Evolutionary conservation across 768 basidiomycete genomes (phyloP), one percentile per base, ranked within the genome.

Genomic region (Lactarius quietus): DNA sequence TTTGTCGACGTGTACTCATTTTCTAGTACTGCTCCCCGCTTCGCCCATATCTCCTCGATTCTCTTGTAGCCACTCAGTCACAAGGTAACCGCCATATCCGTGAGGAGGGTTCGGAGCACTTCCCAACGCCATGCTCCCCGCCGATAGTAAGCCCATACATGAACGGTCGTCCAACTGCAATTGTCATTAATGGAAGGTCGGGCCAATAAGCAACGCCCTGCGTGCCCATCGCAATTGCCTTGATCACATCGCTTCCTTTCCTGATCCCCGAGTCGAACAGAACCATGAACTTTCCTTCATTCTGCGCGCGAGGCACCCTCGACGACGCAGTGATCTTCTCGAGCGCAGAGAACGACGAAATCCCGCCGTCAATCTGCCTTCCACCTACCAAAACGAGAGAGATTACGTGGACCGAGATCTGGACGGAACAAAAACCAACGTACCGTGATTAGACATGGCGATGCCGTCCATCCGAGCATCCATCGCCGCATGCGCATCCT

Each of bases 191-290:
- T 26, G 18, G 33, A 20, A 7, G 12, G 15, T 29, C 62, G 23
- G 3, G 28, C 9, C 1, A 6, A 20, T 38, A n/a, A 20, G 9
- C 12, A n/a, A 95, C 86, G 10, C 80, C 92, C 69, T 95, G 88
- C 8, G 94, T 93, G 51, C 94, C 93, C 0, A 95, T 79, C 1
- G 92, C 92, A 33, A 95, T 76, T 0, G 94, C 93, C 74, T 92
- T 91, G 75, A 93, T 80, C 54, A 94, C 84, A 67, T 96, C 94
- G 52, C 85, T 83, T 14, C 91, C 93, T 0, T 87, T 90, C 51
- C 93, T 84, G 64, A 95, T 87, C 8, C 93, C 92, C 58, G 86
- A 93, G 72, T 89, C 87, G 70, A 89, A 92, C 4, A n/a, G n/a
- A n/a, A n/a, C n/a, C n/a, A n/a, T n/a, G n/a, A n/a, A n/a, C n/a